Evolutionary conservation across 2,329 filamentous ascomycete genomes (phyloP).

Genomic region (Aspergillus glaucus): DNA sequence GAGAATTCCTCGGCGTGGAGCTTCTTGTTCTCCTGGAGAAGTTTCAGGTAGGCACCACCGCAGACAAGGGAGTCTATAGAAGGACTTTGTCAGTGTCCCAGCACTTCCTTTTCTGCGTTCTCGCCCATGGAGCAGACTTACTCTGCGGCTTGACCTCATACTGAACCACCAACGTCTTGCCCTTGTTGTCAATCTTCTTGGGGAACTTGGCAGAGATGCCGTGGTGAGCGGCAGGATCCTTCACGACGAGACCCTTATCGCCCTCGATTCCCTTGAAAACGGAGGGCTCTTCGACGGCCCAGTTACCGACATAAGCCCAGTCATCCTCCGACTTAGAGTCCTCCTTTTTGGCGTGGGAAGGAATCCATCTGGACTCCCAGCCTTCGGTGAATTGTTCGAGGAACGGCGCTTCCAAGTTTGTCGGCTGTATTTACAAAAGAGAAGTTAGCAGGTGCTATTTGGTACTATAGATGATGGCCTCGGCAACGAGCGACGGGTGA

Average conservation of each 20-base stretch:
- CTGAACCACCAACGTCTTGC: slow-evolving; percentile 92
- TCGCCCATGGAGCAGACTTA: slow-evolving; percentile 45
- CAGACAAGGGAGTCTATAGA: slow-evolving; percentile 84
- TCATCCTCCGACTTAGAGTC: slow-evolving; percentile 74
- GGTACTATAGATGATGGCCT: slow-evolving; percentile 2
- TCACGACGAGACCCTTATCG: slow-evolving; percentile 94
- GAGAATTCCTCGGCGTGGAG: slow-evolving; percentile 97
- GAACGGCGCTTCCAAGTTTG: slow-evolving; percentile 84
- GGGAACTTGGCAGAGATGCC: slow-evolving; percentile 99
- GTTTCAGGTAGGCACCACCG: slow-evolving; percentile 98
- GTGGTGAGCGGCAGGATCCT: slow-evolving; percentile 96
- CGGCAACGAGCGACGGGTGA: background rate
- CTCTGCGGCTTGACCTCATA: slow-evolving; percentile 99
- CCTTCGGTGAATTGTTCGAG: slow-evolving; percentile 97
- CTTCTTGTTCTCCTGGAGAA: slow-evolving; percentile 94
- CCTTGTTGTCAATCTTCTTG: slow-evolving; percentile 95
- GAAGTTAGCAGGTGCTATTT: slow-evolving; percentile 9
- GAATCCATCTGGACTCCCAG: slow-evolving; percentile 91
- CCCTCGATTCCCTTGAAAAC: slow-evolving; percentile 88
- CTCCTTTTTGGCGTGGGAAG: slow-evolving; percentile 95
- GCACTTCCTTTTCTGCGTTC: background rate
- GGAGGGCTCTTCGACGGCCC: slow-evolving; percentile 89
- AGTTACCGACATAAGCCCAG: slow-evolving; percentile 96
- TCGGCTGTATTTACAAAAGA: slow-evolving; percentile 55
- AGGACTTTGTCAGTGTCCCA: slow-evolving; percentile 25